A percentile compares a stretch with the other conserved stretches of the same genome.
phyloP scores from a whole-genome alignment of 169 alveolate genomes.

The Plasmodium vivax region DNA sequence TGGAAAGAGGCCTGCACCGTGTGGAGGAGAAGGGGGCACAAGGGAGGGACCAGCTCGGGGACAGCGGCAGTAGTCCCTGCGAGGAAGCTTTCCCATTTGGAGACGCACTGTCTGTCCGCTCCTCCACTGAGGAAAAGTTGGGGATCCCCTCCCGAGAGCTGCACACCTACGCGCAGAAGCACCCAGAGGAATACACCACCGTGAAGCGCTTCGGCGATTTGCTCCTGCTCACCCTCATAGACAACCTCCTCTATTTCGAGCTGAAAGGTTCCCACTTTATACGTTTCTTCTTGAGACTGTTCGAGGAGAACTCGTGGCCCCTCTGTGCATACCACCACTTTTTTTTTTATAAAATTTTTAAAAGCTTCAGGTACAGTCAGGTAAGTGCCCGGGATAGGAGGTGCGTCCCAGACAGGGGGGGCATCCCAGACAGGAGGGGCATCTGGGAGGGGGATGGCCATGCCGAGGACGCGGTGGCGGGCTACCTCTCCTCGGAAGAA shows the following conservation, averaged over 20 bases:
- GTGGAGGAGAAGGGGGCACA: not conserved
- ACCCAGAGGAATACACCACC: slow-evolving; percentile 3
- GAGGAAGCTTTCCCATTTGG: not conserved
- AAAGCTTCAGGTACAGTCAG: slow-evolving; percentile 20
- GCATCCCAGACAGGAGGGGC: slow-evolving; percentile 10
- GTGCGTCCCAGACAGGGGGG: slow-evolving; percentile 7
- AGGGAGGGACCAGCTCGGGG: no score
- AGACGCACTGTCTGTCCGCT: not conserved
- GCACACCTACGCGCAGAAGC: not conserved
- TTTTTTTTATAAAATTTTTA: slow-evolving; percentile 22
- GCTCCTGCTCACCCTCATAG: slow-evolving; percentile 32
- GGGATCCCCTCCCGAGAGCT: not conserved
- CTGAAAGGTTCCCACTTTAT: slow-evolving; percentile 41
- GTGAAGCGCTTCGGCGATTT: slow-evolving; percentile 12
- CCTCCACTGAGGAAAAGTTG: not conserved
- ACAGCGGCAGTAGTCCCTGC: not conserved
- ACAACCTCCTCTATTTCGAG: slow-evolving; percentile 41
- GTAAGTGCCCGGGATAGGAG: slow-evolving; percentile 25
- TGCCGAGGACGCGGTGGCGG: not conserved
- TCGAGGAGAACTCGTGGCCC: slow-evolving; percentile 21
- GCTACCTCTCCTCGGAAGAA: slow-evolving; percentile 34
- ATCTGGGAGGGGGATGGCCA: not conserved
- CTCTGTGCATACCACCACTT: slow-evolving; percentile 48
- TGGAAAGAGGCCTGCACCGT: not conserved
- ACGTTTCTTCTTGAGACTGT: slow-evolving; percentile 20